Evolutionary conservation across 2,329 filamentous ascomycete species (phyloP).

Genomic region (Pyrenophora seminiperda): DNA sequence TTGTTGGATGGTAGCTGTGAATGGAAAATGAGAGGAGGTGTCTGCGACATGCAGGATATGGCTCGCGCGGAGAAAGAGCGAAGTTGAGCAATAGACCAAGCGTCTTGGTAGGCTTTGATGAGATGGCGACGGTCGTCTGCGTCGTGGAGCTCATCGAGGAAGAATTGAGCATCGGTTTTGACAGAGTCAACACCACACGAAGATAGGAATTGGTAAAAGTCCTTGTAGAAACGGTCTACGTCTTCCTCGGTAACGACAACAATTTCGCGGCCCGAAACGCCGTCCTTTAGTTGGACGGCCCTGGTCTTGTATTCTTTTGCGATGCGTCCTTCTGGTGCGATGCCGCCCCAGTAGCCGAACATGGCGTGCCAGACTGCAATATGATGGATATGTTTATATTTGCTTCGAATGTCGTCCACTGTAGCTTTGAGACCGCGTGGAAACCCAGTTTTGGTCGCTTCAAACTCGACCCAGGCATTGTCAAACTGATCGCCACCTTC

Average conservation of each 20-base stretch:
- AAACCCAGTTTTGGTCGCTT: constrained; percentile 80
- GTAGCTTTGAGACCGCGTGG: constrained; percentile 77
- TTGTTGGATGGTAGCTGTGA: constrained; percentile 78
- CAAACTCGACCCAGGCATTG: constrained; percentile 74
- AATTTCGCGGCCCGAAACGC: constrained; percentile 68
- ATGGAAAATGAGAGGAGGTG: constrained; percentile 84
- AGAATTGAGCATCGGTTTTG: constrained; percentile 93
- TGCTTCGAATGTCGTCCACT: constrained; percentile 69
- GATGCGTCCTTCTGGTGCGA: constrained; percentile 75
- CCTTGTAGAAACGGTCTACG: constrained; percentile 77
- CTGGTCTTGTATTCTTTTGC: constrained; percentile 78
- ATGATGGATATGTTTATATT: constrained; percentile 75
- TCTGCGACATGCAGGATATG: constrained; percentile 94
- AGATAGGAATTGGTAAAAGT: constrained; percentile 85
- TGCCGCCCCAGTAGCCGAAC: constrained; percentile 70
- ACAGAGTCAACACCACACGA: constrained; percentile 79
- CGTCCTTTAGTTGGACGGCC: constrained; percentile 60
- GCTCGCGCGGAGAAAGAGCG: constrained; percentile 77
- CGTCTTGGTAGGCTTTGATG: constrained; percentile 78
- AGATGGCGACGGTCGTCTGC: constrained; percentile 73
- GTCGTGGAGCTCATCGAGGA: constrained; percentile 74
- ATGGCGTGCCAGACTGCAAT: constrained; percentile 95
- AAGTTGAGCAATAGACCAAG: constrained; percentile 79
- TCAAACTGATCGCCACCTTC: constrained; percentile 53
- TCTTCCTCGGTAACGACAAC: constrained; percentile 76